Evolutionary conservation across 2,329 filamentous ascomycete genomes (phyloP), one percentile per base, ranked within the genome.

Genomic region (Pyrenophora seminiperda): DNA sequence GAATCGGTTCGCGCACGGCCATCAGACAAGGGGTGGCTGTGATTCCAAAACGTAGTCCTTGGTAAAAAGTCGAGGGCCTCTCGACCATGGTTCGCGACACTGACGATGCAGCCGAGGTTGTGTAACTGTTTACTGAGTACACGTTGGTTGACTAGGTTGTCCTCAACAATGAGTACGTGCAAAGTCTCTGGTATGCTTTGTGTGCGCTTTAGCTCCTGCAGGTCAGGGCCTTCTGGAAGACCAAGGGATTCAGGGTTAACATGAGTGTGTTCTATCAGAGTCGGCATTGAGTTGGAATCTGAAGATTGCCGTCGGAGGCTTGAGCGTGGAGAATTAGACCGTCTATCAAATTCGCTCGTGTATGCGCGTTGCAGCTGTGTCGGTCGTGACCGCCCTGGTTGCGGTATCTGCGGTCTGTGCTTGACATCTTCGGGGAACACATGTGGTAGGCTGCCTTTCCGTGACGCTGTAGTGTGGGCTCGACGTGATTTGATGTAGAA

Each of bases 1-100:
- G 34, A 47, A 14, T 36, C 31, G 19, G 36, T 19, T 45, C 11
- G 87, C 70, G 91, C 86, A 82, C 85, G 41, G 1, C 41, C 41
- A 24, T 22, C 2, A 2, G 19, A 37, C 27, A 15, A 19, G 9
- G 36, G 42, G 2, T 57, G 41, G 1, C 41, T 30, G 14, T 58
- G 43, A 20, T 67, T 56, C 65, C 67, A 68, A 2, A 53, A 49
- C 6, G 30, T 56, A 1, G 67, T 73, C 19, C 50, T 62, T 4
- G 60, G 55, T 2, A 76, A 47, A 22, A 72, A 68, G 2, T 69
- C 65, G 0, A 76, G 56, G 0, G 70, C 68, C 51, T 76, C 73
- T 22, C 51, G 52, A 5, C 75, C 75, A 41, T 77, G 67, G 29
- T 71, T 71, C 1, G 74, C 74, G 5, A 75, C 68, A 17, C 54